A percentile compares a stretch with the other conserved stretches of the same genome.
phyloP scores from a whole-genome alignment of 1,284 basidiomycete genomes.

The Mycena sp. region DNA sequence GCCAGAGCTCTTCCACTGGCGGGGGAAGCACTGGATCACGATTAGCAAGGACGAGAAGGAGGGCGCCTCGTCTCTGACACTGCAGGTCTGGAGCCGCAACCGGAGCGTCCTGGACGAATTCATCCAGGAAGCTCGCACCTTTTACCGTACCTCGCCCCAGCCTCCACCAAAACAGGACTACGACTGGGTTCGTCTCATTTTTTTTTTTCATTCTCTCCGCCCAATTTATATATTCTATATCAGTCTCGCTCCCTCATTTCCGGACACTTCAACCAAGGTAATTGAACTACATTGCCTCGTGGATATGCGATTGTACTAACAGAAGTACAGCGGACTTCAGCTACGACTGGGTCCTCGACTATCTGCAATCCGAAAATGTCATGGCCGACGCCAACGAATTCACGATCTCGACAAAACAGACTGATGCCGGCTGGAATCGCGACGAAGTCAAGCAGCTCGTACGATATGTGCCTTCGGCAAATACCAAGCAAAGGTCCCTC shows the following conservation, averaged over 20 bases:
- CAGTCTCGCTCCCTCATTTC: slow-evolving; percentile 27
- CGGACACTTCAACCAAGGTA: slow-evolving; percentile 29
- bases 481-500: slow-evolving; percentile 25
- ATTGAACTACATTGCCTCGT: too few species aligned
- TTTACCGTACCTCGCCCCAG: slow-evolving; percentile 12
- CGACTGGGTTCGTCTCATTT: slow-evolving; percentile 16
- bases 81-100: slow-evolving; percentile 31
- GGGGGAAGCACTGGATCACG: slow-evolving; percentile 26
- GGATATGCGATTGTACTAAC: too few species aligned
- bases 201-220: not conserved
- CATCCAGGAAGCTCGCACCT: slow-evolving; percentile 25
- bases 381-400: slow-evolving; percentile 33
- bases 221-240: not conserved
- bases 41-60: slow-evolving; percentile 31
- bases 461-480: slow-evolving; percentile 24
- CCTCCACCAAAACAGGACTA: slow-evolving; percentile 27
- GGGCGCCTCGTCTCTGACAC: slow-evolving; percentile 19
- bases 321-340: slow-evolving; percentile 26
- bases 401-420: slow-evolving; percentile 30
- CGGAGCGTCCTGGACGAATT: slow-evolving; percentile 30
- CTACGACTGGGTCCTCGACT: slow-evolving; percentile 32
- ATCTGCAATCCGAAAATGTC: slow-evolving; percentile 27
- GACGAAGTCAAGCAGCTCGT: slow-evolving; percentile 24
- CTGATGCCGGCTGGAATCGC: slow-evolving; percentile 30
- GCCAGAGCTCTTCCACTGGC: slow-evolving; percentile 30